Evolutionary conservation across 345 rosid genomes (phyloP), one percentile per base, ranked within the genome.

Genomic region (Eucalyptus globulus): DNA sequence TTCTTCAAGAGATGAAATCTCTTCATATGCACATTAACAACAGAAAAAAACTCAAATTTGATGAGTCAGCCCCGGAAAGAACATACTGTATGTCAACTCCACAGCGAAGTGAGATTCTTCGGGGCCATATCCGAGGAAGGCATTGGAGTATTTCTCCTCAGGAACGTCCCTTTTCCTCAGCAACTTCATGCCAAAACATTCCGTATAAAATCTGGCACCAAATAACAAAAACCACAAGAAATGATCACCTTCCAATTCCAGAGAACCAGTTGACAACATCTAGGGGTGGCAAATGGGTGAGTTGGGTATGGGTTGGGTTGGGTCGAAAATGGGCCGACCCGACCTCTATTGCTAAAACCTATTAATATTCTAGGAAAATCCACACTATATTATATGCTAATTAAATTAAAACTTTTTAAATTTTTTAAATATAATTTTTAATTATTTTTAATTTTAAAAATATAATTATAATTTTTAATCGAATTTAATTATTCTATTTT

Each of bases 101-200:
- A 97, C 95, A 26, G 92, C 99, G 87, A 96, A 97, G 90, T 95
- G 88, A 60, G 99, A 88, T n/a, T 93, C 93, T 88, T 97, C 98
- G 11, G 98, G 95, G 49, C 99, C 99, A 93, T 93, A 97, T 50
- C 98, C 99, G 15, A 97, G 96, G 91, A 97, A 97, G 89, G 99
- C 99, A 92, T 97, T 96, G 85, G 99, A 91, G 92, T 95, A 97
- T 90, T 97, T 97, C 95, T 97, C 99, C 80, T 96, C 98, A 0
- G 99, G 99, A 85, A 96, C 44, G 86, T 97, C 99, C 92, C 99
- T 96, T 88, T 97, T 76, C 94, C 99, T 96, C 95, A 95, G 88
- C 89, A 97, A 87, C 92, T 94, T 96, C 99, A 97, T 97, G 87
- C 99, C 99, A 60, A 96, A 95, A 90, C 96, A 93, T 89, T 97